Evolutionary conservation across 106 monocot genomes (phyloP), one percentile per base, ranked within the genome.

Genomic region (Apostasia ramifera): DNA sequence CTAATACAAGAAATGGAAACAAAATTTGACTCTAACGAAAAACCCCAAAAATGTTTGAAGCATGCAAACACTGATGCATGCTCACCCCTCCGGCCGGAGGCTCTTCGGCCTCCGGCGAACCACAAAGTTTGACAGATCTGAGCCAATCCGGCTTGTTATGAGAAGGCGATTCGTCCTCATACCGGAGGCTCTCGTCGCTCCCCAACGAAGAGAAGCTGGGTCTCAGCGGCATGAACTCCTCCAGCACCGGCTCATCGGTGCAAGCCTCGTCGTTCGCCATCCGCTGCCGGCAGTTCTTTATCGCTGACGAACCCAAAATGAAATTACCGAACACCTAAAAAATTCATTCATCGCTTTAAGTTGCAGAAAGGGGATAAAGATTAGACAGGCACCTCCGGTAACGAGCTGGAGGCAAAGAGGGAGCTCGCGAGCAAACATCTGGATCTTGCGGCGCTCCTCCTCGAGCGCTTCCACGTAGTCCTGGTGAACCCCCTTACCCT

Each of bases 371-470:
- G 48, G 58, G 46, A 26, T 46, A 38, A 39, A 2, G 1, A 38
- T 14, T 3, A 10, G 9, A 55, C 1, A 53, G 40, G 56, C 8
- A 69, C 86, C 68, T 73, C 74, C 73, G 15, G 75, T 67, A 66
- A 86, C 76, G 76, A 86, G 81, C 1, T 82, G 69, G 41, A 82
- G 69, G 65, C 73, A 73, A 40, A 86, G 86, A 6, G 86, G 86
- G 4, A 86, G 76, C 73, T 81, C 86, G 3, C 81, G 74, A 40
- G 72, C 71, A 71, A 85, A 85, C 53, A 81, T 71, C 66, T 70
- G 69, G 60, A 85, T 85, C 84, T 85, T 85, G 26, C 59, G 47
- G 39, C 55, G 55, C 74, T 85, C 84, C 57, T 67, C 77, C 70
- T 85, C 77, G 2, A 85, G 73, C 8, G 84, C 84, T 3, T 64